Conservation (phyloP, 2,329 filamentous ascomycete species). For the Cladosporium sp. region DNA sequence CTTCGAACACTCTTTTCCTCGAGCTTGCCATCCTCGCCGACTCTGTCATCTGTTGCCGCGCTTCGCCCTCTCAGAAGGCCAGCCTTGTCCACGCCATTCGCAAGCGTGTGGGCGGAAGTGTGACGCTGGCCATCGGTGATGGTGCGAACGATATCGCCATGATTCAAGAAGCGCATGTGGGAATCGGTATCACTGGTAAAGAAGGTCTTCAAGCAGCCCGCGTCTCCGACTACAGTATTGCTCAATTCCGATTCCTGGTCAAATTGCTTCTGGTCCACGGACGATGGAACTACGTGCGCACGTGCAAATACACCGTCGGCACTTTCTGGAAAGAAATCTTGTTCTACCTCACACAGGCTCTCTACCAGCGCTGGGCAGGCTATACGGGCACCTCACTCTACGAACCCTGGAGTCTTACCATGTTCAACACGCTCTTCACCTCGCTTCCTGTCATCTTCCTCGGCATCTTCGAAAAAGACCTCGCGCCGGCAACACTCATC, state of each 20-base stretch:
- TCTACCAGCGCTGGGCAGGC: slow-evolving; percentile 77
- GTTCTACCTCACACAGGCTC: slow-evolving; percentile 55
- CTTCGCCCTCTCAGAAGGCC: slow-evolving; percentile 80
- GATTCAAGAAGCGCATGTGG: slow-evolving; percentile 87
- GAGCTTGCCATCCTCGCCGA: slow-evolving; percentile 73
- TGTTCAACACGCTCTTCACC: slow-evolving; percentile 93
- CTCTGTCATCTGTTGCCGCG: slow-evolving; percentile 84
- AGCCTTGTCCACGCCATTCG: slow-evolving; percentile 74
- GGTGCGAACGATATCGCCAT: slow-evolving; percentile 91
- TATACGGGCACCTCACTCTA: slow-evolving; percentile 84
- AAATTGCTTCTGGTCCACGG: slow-evolving; percentile 31
- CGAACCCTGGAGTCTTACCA: slow-evolving; percentile 78
- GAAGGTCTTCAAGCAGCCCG: slow-evolving; percentile 82
- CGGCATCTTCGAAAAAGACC: slow-evolving; percentile 79
- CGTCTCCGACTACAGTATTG: slow-evolving; percentile 82
- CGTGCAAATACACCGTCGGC: slow-evolving; percentile 63
- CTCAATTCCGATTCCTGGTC: slow-evolving; percentile 79
- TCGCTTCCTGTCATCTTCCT: slow-evolving; percentile 78
- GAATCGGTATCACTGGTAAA: slow-evolving; percentile 82
- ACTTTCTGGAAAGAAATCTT: slow-evolving; percentile 81
- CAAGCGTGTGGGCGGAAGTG: slow-evolving; percentile 64
- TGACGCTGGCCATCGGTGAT: slow-evolving; percentile 84
- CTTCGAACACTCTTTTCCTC: slow-evolving; percentile 64
- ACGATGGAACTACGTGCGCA: slow-evolving; percentile 48
- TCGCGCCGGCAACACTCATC: slow-evolving; percentile 68